Evolutionary conservation across 2,329 filamentous ascomycete genomes (phyloP), one percentile per base, ranked within the genome.

Genomic region (Drechslerella coelobrocha): DNA sequence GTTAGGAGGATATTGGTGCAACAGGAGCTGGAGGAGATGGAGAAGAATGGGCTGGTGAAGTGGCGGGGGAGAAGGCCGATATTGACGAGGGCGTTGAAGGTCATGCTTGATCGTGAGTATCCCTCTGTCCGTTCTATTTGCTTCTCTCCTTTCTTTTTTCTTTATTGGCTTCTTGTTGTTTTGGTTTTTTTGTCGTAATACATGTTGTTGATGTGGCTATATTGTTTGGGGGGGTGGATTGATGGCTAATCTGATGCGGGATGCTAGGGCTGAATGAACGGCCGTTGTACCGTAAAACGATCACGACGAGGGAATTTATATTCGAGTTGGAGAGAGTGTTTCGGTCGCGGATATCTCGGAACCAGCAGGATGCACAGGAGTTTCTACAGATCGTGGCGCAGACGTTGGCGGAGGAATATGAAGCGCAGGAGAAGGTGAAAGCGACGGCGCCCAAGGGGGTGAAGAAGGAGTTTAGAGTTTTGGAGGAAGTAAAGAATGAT

Each of bases 291-390:
- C 92, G 88, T 77, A 99, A 97, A 82, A 94, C 91, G 0, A 95
- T 97, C 61, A 92, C 90, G 14, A 92, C 93, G 2, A 85, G 86
- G n/a, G 84, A 84, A 0, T 97, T 99, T 77, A 89, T 99, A 45
- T 83, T 85, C 73, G 88, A 90, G 0, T 82, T 99, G 55, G 94
- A 99, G 80, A 82, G 83, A 27, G 92, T 93, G 0, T 99, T 97
- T 77, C 86, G 87, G 61, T 93, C 95, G 76, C 87, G 90, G 75
- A 96, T 99, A 75, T 97, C 90, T 77, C 85, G 93, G 59, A 91
- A 94, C 77, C 94, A 99, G 79, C 94, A 99, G 79, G 94, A 99
- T 81, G 94, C 94, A 9, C 94, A 99, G 77, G 94, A 99, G 78
- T 97, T 99, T 73, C 80, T 99, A 61, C 94, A 99, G 80, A 88